Evolutionary conservation across 495 filamentous ascomycete species (phyloP).

Genomic region (Pyrenopolyporus hunteri): DNA sequence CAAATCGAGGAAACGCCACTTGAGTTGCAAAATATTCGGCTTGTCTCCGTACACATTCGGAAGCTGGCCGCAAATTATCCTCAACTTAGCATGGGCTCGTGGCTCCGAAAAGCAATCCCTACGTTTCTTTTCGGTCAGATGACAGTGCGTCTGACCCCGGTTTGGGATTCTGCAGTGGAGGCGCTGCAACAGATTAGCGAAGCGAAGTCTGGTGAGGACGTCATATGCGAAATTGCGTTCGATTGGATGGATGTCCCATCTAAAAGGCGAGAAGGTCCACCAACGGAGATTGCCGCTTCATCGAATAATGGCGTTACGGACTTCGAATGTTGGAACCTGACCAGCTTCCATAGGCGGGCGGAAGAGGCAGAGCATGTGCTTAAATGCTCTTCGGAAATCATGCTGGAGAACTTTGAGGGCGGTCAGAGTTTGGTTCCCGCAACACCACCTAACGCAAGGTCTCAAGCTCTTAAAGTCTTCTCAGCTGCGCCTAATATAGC

Average conservation of each 20-base stretch:
- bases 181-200: constrained; percentile 77
- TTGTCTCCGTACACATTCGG: constrained; percentile 81
- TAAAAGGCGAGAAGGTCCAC: constrained; percentile 50
- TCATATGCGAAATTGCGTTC: constrained; percentile 75
- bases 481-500: constrained; percentile 73
- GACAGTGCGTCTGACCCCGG: constrained; percentile 77
- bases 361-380: constrained; percentile 47
- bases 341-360: constrained; percentile 58
- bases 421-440: constrained; percentile 52
- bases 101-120: constrained; percentile 74
- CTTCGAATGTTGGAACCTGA: constrained; percentile 83
- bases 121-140: constrained; percentile 88
- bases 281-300: constrained; percentile 7
- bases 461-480: constrained; percentile 81
- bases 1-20: constrained; percentile 80
- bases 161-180: constrained; percentile 83
- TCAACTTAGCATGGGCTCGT: constrained; percentile 59
- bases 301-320: constrained; percentile 55
- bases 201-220: constrained; percentile 70
- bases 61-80: constrained; percentile 70
- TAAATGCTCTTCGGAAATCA: constrained; percentile 50
- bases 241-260: constrained; percentile 74
- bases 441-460: constrained; percentile 58
- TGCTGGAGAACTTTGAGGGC: constrained; percentile 57
- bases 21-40: constrained; percentile 73